phyloP scores from a whole-genome alignment of 495 filamentous ascomycete genomes.

The Penicillium samsonianum region DNA sequence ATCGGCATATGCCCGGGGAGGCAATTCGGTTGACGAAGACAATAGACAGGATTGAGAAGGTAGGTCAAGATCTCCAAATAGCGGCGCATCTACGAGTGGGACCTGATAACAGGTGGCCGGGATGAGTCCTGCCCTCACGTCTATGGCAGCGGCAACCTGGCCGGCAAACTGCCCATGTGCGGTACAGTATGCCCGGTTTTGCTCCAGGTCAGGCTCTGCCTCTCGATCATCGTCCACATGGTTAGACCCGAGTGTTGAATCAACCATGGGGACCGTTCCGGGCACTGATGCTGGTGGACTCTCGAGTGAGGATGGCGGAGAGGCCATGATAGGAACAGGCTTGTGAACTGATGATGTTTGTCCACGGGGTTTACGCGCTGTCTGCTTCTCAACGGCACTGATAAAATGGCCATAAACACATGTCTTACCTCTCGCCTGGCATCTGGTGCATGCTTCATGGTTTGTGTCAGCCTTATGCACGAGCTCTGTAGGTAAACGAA shows the following conservation, averaged over 20 bases:
- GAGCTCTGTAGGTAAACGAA: neutral
- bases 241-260: neutral
- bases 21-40: neutral
- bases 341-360: neutral
- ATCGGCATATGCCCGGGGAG: neutral
- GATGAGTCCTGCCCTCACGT: neutral
- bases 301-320: too few relatives aligned
- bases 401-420: neutral
- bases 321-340: neutral
- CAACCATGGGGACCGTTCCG: too few relatives aligned
- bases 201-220: neutral
- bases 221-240: neutral
- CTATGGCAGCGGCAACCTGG: neutral
- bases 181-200: neutral
- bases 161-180: neutral
- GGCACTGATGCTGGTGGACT: too few relatives aligned
- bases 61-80: neutral
- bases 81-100: neutral
- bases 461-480: neutral
- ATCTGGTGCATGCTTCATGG: neutral
- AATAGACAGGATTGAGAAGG: neutral
- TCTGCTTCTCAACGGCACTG: neutral
- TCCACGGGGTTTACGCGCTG: neutral
- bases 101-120: neutral
- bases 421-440: neutral